Evolutionary conservation across 805 yeast genomes (phyloP), one percentile per base, ranked within the genome.

Genomic region (Wilhelminamyces savonicus): DNA sequence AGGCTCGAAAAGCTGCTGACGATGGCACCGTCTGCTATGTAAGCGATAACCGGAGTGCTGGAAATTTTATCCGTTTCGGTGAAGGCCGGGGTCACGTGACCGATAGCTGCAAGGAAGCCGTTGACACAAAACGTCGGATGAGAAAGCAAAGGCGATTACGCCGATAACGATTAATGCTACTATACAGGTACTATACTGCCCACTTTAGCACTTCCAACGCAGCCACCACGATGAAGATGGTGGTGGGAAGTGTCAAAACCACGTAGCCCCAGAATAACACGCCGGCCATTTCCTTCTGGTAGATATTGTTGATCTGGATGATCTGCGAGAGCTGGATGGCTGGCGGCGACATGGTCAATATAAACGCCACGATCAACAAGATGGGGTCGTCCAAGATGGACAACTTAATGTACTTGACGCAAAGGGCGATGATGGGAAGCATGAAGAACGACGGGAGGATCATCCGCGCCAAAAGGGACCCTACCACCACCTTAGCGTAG

Each of bases 201-300:
- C 80, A 76, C 16, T 72, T 65, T 30, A 76, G 54, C 7, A 74
- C 81, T 43, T 71, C 68, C 44, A 82, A 69, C 24, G 85, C 74
- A 6, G 76, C 66, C 15, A 79, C 82, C 17, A 82, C 90, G 32
- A 80, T 77, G 24, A 71, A 55, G 20, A 82, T 82, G 17, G 90
- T 80, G 4, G 82, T 77, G 0, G 94, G 94, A 31, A 82, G 62
- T 11, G 88, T 80, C 40, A 82, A 56, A 2, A 82, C 69, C 12
- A 75, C 90, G 43, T 82, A 82, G 4, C 92, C 90, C 82, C 88
- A 82, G 40, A 82, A 82, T 39, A 82, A 59, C 12, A 82, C 82
- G 17, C 85, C 85, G 0, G 84, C 79, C 90, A 82, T 82, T 53
- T 82, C 94, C 46, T 73, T 77, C 49, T 82, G 88, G 52, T 73